Evolutionary conservation across 208 protist genomes (phyloP).

Genomic region (Leishmania tropica): DNA sequence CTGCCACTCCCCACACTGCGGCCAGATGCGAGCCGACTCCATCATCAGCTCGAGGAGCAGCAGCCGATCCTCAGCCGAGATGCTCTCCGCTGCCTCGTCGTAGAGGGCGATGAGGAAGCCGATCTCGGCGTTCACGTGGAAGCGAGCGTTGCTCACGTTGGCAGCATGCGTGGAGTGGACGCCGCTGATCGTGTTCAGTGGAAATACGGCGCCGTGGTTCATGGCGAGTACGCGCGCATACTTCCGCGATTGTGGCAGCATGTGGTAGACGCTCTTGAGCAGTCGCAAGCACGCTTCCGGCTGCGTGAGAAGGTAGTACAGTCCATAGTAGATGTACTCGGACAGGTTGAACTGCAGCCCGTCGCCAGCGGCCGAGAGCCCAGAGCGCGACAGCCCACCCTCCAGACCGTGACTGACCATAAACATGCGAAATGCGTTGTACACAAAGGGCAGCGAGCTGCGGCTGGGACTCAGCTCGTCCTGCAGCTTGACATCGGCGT

Average conservation of each 20-base stretch:
- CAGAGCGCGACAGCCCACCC: conserved; percentile 65
- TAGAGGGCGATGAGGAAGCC: conserved; percentile 80
- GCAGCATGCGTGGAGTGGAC: conserved; percentile 38
- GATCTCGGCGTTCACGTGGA: conserved; percentile 88
- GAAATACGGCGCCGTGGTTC: conserved; percentile 76
- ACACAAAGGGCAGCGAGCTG: conserved; percentile 71
- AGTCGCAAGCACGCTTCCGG: conserved; percentile 61
- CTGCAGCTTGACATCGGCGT: conserved; percentile 79
- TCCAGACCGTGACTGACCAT: conserved; percentile 70
- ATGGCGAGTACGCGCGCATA: conserved; percentile 75
- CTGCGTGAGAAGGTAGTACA: conserved; percentile 84
- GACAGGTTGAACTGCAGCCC: conserved; percentile 76
- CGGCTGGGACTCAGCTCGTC: conserved; percentile 79
- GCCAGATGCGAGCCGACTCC: conserved; percentile 88
- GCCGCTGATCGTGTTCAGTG: conserved; percentile 77
- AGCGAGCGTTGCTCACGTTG: conserved; percentile 62
- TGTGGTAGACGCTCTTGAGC: conserved; percentile 68
- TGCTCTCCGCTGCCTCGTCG: conserved; percentile 54
- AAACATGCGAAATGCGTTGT: conserved; percentile 83
- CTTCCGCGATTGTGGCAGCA: conserved; percentile 72
- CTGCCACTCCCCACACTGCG: conserved; percentile 83
- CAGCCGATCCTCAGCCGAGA: conserved; percentile 58
- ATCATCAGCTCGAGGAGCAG: conserved; percentile 86
- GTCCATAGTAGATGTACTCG: conserved; percentile 85
- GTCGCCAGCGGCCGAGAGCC: conserved; percentile 63